Conservation (phyloP, 371 early-diverging fungal genomes). For the Lichtheimia ramosa region DNA sequence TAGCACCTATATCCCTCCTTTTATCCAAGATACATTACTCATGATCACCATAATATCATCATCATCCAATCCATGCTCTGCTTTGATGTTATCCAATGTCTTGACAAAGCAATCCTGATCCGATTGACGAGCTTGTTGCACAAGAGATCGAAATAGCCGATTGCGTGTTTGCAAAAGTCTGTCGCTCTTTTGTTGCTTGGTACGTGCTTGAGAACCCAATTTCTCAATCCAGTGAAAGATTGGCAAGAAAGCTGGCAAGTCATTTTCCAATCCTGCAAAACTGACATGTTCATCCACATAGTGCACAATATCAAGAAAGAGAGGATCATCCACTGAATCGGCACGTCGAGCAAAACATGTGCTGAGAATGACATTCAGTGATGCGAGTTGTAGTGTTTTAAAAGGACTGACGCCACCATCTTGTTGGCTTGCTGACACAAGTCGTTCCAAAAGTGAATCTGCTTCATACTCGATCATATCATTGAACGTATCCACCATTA, state of each 20-base stretch:
- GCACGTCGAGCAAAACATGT: slow-evolving; percentile 14
- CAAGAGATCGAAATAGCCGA: slow-evolving; percentile 1
- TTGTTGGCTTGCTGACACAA: not conserved
- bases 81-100: slow-evolving; percentile 13
- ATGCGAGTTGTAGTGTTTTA: slow-evolving; percentile 3
- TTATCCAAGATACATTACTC: slow-evolving; percentile 5
- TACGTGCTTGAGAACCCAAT: not conserved
- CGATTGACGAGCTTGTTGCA: slow-evolving; percentile 1
- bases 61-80: slow-evolving; percentile 16
- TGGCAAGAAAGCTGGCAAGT: slow-evolving; percentile 16
- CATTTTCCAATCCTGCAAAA: slow-evolving; percentile 5
- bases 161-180: not conserved
- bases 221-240: slow-evolving; percentile 6
- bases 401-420: slow-evolving; percentile 4
- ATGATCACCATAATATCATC: slow-evolving; percentile 14
- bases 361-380: slow-evolving; percentile 11
- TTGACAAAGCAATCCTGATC: slow-evolving; percentile 15
- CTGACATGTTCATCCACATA: slow-evolving; percentile 4
- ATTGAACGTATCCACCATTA: slow-evolving; percentile 5
- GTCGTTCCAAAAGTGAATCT: slow-evolving; percentile 7
- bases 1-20: not conserved
- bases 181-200: not conserved
- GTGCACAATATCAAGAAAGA: slow-evolving; percentile 7
- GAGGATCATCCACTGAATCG: slow-evolving; percentile 11
- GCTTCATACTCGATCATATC: slow-evolving; percentile 12